A percentile compares a stretch with the other conserved stretches of the same genome.
phyloP scores from a whole-genome alignment of 2,329 filamentous ascomycete genomes.

The Verticillium longisporum region DNA sequence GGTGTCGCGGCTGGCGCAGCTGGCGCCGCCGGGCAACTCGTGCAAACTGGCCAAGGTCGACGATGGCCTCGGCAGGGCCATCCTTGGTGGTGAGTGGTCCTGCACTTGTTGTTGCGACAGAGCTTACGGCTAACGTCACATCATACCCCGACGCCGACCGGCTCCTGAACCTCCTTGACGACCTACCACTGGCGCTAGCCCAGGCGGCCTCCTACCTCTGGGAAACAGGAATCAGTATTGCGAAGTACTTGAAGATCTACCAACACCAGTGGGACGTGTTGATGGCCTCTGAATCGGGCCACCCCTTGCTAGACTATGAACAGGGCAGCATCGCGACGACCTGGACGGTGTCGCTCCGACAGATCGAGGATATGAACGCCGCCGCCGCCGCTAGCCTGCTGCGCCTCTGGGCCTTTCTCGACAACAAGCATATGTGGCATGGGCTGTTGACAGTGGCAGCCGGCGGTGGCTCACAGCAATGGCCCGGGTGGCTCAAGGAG shows the following conservation, averaged over 20 bases:
- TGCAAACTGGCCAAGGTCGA: conserved; percentile 14
- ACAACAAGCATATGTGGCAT: conserved; percentile 14
- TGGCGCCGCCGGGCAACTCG: conserved; percentile 13
- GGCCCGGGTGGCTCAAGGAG: conserved; percentile 11
- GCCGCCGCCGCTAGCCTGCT: conserved; percentile 12
- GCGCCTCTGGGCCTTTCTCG: conserved; percentile 16
- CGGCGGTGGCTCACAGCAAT: conserved; percentile 5
- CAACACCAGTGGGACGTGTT: conserved; percentile 9
- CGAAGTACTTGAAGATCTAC: conserved; percentile 11
- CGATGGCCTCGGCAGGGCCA: conserved; percentile 15
- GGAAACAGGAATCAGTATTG: conserved; percentile 7
- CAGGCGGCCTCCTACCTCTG: conserved; percentile 16
- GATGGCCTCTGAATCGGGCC: conserved; percentile 1
- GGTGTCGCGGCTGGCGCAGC: conserved; percentile 12
- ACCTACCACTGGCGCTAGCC: conserved; percentile 18
- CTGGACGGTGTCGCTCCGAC: conserved; percentile 12
- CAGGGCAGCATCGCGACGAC: conserved; percentile 12
- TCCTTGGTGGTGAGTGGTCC: conserved; percentile 17
- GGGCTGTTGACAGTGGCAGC: conserved; percentile 9
- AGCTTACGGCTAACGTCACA: not conserved
- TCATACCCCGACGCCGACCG: conserved; percentile 8
- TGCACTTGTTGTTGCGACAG: not conserved
- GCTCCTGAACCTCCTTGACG: conserved; percentile 16
- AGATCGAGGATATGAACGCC: conserved; percentile 7
- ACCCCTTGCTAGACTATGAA: conserved; percentile 8